phyloP scores from a whole-genome alignment of 2,329 filamentous ascomycete species.

The Botryotinia calthae region DNA sequence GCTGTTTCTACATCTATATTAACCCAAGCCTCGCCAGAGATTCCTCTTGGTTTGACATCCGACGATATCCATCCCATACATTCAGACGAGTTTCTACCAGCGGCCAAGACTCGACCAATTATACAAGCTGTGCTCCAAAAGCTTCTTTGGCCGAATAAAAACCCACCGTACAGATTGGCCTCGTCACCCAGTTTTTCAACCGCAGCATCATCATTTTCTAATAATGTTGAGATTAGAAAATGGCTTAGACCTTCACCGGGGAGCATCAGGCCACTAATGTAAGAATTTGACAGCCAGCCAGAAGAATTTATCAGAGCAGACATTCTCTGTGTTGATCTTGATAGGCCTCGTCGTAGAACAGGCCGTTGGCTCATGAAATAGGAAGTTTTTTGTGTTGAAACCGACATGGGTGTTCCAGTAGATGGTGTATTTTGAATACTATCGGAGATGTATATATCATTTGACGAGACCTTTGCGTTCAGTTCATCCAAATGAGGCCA shows the following conservation, averaged over 20 bases:
- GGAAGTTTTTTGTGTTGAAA: slow-evolving; percentile 34
- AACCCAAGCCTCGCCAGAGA: slow-evolving; percentile 54
- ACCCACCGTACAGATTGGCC: slow-evolving; percentile 62
- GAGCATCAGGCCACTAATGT: slow-evolving; percentile 62
- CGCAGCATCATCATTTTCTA: slow-evolving; percentile 63
- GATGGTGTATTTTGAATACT: slow-evolving; percentile 31
- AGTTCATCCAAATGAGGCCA: slow-evolving; percentile 58
- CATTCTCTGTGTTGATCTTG: slow-evolving; percentile 38
- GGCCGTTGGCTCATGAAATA: slow-evolving; percentile 34
- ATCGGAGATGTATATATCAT: slow-evolving; percentile 34
- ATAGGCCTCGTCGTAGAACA: slow-evolving; percentile 27
- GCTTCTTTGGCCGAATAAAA: slow-evolving; percentile 61
- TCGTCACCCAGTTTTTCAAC: slow-evolving; percentile 57
- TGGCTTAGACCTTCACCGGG: slow-evolving; percentile 63
- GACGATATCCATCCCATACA: slow-evolving; percentile 69
- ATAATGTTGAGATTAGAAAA: slow-evolving; percentile 62
- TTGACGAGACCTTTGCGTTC: slow-evolving; percentile 35
- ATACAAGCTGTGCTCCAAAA: slow-evolving; percentile 69
- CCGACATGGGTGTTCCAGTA: slow-evolving; percentile 35
- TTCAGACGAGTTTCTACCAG: slow-evolving; percentile 59
- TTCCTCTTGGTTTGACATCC: slow-evolving; percentile 52
- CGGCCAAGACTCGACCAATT: slow-evolving; percentile 62
- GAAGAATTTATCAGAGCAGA: slow-evolving; percentile 56
- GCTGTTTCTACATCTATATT: slow-evolving; percentile 56
- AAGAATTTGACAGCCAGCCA: slow-evolving; percentile 67